A percentile compares a stretch with the other conserved stretches of the same genome.
phyloP scores from a whole-genome alignment of 345 rosid genomes.

The Durio zibethinus region DNA sequence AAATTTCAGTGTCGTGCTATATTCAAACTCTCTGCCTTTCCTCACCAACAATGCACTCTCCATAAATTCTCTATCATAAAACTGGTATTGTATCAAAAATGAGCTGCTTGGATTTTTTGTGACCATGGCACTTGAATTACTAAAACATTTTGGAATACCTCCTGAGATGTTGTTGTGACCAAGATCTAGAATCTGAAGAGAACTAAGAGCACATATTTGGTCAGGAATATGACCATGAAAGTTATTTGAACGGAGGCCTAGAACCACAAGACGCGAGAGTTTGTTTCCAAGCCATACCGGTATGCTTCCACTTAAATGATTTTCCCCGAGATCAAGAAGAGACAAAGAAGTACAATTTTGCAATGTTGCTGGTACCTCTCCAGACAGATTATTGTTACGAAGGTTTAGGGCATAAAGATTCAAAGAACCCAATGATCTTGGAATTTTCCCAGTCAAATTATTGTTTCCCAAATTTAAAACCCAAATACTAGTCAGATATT shows the following conservation, averaged over 20 bases:
- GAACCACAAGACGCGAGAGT: background rate
- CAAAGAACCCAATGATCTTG: background rate
- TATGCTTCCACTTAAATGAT: constrained; percentile 2
- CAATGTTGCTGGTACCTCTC: constrained; percentile 12
- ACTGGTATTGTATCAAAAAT: too few species aligned
- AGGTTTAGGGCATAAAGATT: background rate
- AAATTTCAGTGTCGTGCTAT: background rate
- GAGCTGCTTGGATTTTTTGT: background rate
- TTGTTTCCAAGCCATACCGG: constrained; percentile 1
- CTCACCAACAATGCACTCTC: background rate
- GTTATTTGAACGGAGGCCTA: constrained; percentile 8
- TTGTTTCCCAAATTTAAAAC: constrained; percentile 16
- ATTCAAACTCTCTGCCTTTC: too few species aligned
- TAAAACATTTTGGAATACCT: constrained; percentile 13
- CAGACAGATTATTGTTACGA: constrained; percentile 7
- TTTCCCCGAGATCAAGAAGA: background rate
- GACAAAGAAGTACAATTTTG: background rate
- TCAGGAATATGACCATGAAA: constrained; percentile 4
- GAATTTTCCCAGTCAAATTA: constrained; percentile 11
- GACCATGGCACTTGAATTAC: constrained; percentile 22
- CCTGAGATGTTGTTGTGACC: constrained; percentile 16
- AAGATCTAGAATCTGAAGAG: constrained; percentile 15
- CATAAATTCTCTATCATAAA: too few species aligned
- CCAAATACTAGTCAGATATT: background rate
- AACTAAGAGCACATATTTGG: background rate